A percentile compares a stretch with the other conserved stretches of the same genome.
Evolutionary conservation across 2,329 filamentous ascomycete genomes (phyloP).

Genomic region (Cytospora paraplurivora): DNA sequence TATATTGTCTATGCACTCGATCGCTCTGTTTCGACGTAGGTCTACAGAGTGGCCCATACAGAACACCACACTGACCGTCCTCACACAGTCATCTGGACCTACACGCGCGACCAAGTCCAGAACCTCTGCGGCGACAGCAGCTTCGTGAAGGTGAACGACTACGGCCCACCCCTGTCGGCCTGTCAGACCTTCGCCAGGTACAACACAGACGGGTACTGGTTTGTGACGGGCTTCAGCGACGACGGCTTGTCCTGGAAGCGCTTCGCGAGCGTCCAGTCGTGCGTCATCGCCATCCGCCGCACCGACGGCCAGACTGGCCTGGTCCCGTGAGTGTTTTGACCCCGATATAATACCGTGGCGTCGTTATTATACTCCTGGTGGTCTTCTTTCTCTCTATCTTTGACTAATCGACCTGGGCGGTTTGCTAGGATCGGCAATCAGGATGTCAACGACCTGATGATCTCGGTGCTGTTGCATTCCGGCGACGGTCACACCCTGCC

Average conservation of each 20-base stretch:
- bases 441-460: slow-evolving; percentile 24
- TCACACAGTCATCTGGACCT: slow-evolving; percentile 21
- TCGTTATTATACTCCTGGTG: neutral
- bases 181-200: slow-evolving; percentile 19
- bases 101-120: slow-evolving; percentile 9
- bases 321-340: slow-evolving; percentile 17
- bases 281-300: slow-evolving; percentile 18
- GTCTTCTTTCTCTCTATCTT: too few relatives aligned
- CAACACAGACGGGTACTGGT: slow-evolving; percentile 21
- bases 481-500: slow-evolving; percentile 4
- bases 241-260: slow-evolving; percentile 10
- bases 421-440: slow-evolving; percentile 21
- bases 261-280: slow-evolving; percentile 23
- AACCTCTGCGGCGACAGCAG: slow-evolving; percentile 22
- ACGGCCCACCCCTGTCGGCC: slow-evolving; percentile 3
- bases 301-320: slow-evolving; percentile 9
- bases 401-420: neutral
- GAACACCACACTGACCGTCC: neutral
- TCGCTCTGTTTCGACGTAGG: too few relatives aligned
- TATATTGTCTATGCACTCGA: too few relatives aligned
- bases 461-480: slow-evolving; percentile 13
- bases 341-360: neutral
- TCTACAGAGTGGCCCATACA: too few relatives aligned
- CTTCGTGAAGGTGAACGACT: slow-evolving; percentile 5
- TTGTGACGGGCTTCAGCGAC: slow-evolving; percentile 19